Percentiles rank a stretch among this genome's conserved stretches.
phyloP scores from a whole-genome alignment of 73 alveolate species.

The Paramecium octaurelia region DNA sequence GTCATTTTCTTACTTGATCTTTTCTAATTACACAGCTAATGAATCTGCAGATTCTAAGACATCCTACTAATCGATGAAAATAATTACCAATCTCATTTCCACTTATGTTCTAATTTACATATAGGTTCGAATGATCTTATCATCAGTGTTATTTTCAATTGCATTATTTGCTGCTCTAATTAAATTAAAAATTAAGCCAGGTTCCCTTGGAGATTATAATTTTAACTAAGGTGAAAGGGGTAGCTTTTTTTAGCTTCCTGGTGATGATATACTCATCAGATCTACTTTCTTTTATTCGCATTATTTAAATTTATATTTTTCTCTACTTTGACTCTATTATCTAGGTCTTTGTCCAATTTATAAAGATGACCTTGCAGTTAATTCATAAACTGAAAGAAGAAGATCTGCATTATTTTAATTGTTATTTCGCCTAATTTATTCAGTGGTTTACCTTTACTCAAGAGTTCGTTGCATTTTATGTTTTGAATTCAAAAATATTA shows the following conservation, averaged over 20 bases:
- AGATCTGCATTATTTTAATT: constrained; percentile 1
- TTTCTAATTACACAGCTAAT: background rate
- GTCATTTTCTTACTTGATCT: background rate
- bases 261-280: constrained; percentile 19
- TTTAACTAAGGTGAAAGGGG: constrained; percentile 11
- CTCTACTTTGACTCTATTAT: constrained; percentile 38
- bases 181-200: background rate
- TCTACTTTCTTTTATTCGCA: background rate
- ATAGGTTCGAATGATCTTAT: background rate
- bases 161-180: constrained; percentile 37
- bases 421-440: background rate
- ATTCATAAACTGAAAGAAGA: constrained; percentile 26
- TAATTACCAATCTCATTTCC: constrained; percentile 21
- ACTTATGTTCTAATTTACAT: background rate
- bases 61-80: background rate
- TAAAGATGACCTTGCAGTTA: constrained; percentile 33
- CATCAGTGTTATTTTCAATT: constrained; percentile 42
- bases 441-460: background rate
- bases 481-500: background rate
- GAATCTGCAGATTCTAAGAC: background rate
- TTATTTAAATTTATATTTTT: constrained; percentile 24
- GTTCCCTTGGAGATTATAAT: constrained; percentile 25
- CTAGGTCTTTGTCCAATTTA: constrained; percentile 38
- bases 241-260: constrained; percentile 15
- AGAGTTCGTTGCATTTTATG: constrained; percentile 34